Base-by-base conservation (phyloP, 2,329 filamentous ascomycete species). In the Lasiodiplodia sp. region DNA sequence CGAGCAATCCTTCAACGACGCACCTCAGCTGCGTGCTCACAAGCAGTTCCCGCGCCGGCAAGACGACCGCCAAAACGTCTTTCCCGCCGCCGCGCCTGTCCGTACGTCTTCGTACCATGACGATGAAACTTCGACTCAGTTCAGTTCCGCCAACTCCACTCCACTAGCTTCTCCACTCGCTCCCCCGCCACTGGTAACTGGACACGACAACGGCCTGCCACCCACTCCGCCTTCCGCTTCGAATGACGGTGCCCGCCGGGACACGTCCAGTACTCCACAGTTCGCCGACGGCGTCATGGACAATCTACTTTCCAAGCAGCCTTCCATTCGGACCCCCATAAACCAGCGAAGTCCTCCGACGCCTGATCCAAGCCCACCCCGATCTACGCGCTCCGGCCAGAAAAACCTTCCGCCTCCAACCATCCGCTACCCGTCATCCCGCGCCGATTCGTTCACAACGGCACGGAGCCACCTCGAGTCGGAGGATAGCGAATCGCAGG, bases 401-500 rank as follows among this genome's bases (percentile, higher is more conserved):
- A 64, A 51, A 31, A 72, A 70, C 52, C 67, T 62, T 31, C 68
- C 72, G 7, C 70, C 72, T 51, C 69, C 78, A 2, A 70, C 71
- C 6, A 72, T 75, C 40, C 70, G 75, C 34, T 78, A 79, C 69
- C 78, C 82, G 8, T 84, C 83, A 6, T 82, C 79, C 25, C 70
- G 77, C 37, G 81, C 82, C 38, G 83, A 84, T 31, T 84, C 82
- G 0, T 84, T 83, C 72, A 79, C 76, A 55, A 85, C 83, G 1
- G 83, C 83, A 12, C 76, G 77, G 68, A 83, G 84, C 71, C 79
- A 81, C 18, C 76, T 74, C 11, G 71, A 75, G 5, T 78, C 79
- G 0, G 78, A 80, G 47, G 71, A 73, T 52, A 77, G 77, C 69
- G 73, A 74, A 44, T 72, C 74, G 3, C 70, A 67, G n/a, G 76